A percentile compares a stretch with the other conserved stretches of the same genome.
Conservation (phyloP, 2,329 filamentous ascomycete species). For the Cordyceps cicadae region DNA sequence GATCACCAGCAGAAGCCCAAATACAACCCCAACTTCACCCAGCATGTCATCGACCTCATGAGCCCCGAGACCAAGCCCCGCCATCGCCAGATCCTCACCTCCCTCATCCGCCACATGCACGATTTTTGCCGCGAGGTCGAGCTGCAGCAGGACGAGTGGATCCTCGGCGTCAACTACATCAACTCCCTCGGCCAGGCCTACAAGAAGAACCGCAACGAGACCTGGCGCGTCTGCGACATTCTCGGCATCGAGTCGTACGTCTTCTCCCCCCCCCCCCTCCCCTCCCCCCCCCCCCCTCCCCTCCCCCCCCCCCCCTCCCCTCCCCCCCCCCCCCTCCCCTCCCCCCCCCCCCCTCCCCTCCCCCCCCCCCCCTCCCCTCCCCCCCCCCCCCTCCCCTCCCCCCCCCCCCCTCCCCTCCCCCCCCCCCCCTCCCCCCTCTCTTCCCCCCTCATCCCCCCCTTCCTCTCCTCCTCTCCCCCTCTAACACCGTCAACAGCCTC, state of each 20-base stretch:
- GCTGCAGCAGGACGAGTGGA: slow-evolving; percentile 69
- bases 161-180: slow-evolving; percentile 64
- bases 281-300: background rate
- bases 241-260: slow-evolving; percentile 62
- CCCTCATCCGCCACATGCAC: slow-evolving; percentile 64
- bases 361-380: background rate
- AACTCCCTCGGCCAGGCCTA: slow-evolving; percentile 66
- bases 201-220: slow-evolving; percentile 62
- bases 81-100: slow-evolving; percentile 53
- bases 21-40: slow-evolving; percentile 72
- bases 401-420: too few relatives aligned
- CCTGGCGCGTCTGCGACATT: slow-evolving; percentile 64
- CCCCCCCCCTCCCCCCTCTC: too few relatives aligned
- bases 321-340: background rate
- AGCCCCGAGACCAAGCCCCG: slow-evolving; percentile 59
- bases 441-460: slow-evolving; percentile 7
- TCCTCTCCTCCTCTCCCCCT: background rate
- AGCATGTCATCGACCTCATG: slow-evolving; percentile 65
- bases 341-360: background rate
- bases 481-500: slow-evolving; percentile 32
- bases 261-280: too few relatives aligned
- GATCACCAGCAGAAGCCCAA: slow-evolving; percentile 18
- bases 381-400: too few relatives aligned
- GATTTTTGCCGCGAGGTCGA: slow-evolving; percentile 72
- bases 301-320: background rate